phyloP scores from a whole-genome alignment of 2,329 filamentous ascomycete genomes.

The Monilinia vaccinii-corymbosi region DNA sequence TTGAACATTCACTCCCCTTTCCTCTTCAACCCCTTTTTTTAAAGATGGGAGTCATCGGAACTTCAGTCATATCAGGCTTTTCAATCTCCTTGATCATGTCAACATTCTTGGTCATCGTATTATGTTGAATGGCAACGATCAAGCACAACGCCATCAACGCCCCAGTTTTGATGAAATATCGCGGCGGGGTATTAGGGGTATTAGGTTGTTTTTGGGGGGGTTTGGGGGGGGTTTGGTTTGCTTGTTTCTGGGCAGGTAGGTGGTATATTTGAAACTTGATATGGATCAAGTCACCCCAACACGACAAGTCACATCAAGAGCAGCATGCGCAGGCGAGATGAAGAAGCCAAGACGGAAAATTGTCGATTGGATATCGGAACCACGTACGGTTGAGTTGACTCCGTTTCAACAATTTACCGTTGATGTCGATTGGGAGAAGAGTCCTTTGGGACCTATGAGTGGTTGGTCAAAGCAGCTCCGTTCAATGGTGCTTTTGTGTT shows the following conservation, averaged over 20 bases:
- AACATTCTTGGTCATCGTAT: neutral
- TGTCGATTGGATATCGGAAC: constrained; percentile 21
- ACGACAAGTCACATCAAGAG: neutral
- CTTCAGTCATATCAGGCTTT: neutral
- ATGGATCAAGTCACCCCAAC: neutral
- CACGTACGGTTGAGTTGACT: constrained; percentile 11
- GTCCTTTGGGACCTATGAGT: constrained; percentile 59
- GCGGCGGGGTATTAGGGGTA: too few species aligned
- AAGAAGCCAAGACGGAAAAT: constrained; percentile 5
- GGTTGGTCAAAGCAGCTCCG: constrained; percentile 62
- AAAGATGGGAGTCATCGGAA: neutral
- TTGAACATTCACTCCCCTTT: neutral
- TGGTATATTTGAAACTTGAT: neutral
- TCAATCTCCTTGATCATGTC: too few species aligned
- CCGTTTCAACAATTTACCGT: constrained; percentile 26
- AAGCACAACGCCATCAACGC: neutral
- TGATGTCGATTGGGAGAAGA: constrained; percentile 58
- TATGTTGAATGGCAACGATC: neutral
- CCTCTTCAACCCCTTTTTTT: neutral
- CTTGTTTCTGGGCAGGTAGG: neutral
- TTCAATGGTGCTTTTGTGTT: constrained; percentile 69
- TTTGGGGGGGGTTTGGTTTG: neutral
- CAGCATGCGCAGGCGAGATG: neutral
- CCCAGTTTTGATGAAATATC: neutral
- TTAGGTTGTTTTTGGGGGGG: neutral